These are phyloP conservation scores for Wickerhamiella cacticola DNA, from an alignment of 805 yeast species.

Conservation along the genomic window DNA sequence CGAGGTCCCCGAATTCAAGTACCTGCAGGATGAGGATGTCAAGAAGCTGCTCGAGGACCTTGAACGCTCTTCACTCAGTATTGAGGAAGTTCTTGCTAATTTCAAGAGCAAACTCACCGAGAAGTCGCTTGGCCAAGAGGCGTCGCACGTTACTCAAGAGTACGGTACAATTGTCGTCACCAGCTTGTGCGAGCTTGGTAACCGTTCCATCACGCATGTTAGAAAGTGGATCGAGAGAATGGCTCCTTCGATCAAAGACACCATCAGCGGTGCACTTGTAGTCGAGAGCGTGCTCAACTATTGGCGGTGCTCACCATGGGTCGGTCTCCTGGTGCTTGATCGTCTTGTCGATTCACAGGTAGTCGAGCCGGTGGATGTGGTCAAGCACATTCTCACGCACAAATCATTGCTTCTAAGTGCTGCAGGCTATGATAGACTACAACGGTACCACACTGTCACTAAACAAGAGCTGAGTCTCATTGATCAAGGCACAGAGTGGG, in stretches of 20 bases:
- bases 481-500: slow-evolving; percentile 15
- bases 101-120: slow-evolving; percentile 23
- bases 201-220: slow-evolving; percentile 73
- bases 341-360: slow-evolving; percentile 39
- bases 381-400: slow-evolving; percentile 35
- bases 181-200: slow-evolving; percentile 68
- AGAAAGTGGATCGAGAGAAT: slow-evolving; percentile 41
- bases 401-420: slow-evolving; percentile 19
- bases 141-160: slow-evolving; percentile 34
- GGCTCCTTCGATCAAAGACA: slow-evolving; percentile 28
- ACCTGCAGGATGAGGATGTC: slow-evolving; percentile 31
- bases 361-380: slow-evolving; percentile 33
- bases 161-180: slow-evolving; percentile 54
- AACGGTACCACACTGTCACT: slow-evolving; percentile 5
- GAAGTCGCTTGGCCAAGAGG: slow-evolving; percentile 27
- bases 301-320: slow-evolving; percentile 56
- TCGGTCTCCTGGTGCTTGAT: slow-evolving; percentile 49
- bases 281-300: slow-evolving; percentile 46
- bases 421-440: slow-evolving; percentile 25
- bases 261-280: slow-evolving; percentile 28
- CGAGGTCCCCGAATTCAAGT: slow-evolving; percentile 33
- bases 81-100: slow-evolving; percentile 25
- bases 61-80: slow-evolving; percentile 24
- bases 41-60: slow-evolving; percentile 30
- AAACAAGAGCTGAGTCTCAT: slow-evolving; percentile 13